Evolutionary conservation across 306 rosid genomes (phyloP), one percentile per base, ranked within the genome.

Genomic region (Morella rubra): DNA sequence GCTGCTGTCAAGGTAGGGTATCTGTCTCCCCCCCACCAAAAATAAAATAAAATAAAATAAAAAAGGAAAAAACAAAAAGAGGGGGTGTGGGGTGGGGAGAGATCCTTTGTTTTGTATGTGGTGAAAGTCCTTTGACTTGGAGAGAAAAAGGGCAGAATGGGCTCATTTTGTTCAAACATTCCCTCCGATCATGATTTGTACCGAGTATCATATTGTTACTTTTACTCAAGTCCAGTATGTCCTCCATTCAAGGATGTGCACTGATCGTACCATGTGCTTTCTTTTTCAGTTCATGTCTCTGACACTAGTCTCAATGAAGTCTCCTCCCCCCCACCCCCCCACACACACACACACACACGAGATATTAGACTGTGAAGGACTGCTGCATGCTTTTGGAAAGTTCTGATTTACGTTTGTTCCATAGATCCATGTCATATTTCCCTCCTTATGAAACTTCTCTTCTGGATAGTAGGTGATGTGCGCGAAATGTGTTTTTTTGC

Each of bases 1-100:
- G 74, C 96, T 67, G 87, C 90, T 49, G 85, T 95, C 76, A 92
- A 85, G 93, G 98, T 94, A 80, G 70, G 47, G 5, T 42, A 49
- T 55, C 79, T 51, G 5, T 11, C 19, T 2, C 40, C 73, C 66
- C 54, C 56, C 7, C 50, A 62, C 51, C 32, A 16, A 12, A 2
- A 27, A 41, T 2, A 41, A 12, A 3, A 6, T 8, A 32, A 1
- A 42, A 6, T 8, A 16, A n/a, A 13, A n/a, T n/a, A n/a, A 12
- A 40, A 0, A 6, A 55, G 18, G 22, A 41, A 14, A 45, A 8
- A 49, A 46, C 2, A 14, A 0, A 5, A 60, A 27, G 27, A 12
- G 16, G 16, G 19, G 3, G 19, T 32, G 37, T 3, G 32, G 37
- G 37, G 3, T 32, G 37, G 37, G 37, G 37, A 32, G 37, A 32